These are phyloP conservation scores for Talaromyces wortmannii DNA, from an alignment of 495 filamentous ascomycete genomes.

Conservation along the genomic window DNA sequence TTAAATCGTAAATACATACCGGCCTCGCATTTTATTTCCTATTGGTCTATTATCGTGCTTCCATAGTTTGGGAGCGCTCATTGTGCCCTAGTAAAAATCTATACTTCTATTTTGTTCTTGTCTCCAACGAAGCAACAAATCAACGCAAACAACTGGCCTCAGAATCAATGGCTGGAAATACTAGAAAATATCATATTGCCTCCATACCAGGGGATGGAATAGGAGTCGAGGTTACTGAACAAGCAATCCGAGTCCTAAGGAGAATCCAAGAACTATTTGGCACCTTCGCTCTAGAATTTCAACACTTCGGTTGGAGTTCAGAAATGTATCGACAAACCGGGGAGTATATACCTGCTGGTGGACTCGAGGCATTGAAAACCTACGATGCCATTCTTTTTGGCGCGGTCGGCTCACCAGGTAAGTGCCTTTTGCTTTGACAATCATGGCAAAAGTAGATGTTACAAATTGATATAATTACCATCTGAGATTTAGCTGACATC, in stretches of 20 bases:
- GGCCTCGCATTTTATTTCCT: no score
- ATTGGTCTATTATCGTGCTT: no score
- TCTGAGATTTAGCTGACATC: not conserved
- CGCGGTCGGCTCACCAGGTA: constrained; percentile 47
- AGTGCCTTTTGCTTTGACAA: constrained; percentile 17
- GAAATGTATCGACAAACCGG: constrained; percentile 44
- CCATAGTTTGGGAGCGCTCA: no score
- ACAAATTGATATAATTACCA: no score
- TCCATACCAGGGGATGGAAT: constrained; percentile 48
- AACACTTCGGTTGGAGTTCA: constrained; percentile 43
- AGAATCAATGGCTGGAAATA: no score
- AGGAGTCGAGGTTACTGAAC: constrained; percentile 42
- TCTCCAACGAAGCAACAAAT: no score
- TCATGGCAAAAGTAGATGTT: no score
- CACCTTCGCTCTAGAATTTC: constrained; percentile 41
- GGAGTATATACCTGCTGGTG: constrained; percentile 46
- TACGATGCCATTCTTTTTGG: constrained; percentile 51
- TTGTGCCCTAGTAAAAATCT: no score
- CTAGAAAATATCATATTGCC: constrained; percentile 44
- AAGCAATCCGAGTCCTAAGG: constrained; percentile 35
- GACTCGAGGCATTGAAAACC: constrained; percentile 42
- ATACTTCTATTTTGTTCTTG: no score
- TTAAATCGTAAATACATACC: no score
- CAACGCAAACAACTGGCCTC: no score
- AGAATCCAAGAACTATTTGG: constrained; percentile 30